phyloP scores from a whole-genome alignment of 2,329 filamentous ascomycete species.

The Penicillium sp. region DNA sequence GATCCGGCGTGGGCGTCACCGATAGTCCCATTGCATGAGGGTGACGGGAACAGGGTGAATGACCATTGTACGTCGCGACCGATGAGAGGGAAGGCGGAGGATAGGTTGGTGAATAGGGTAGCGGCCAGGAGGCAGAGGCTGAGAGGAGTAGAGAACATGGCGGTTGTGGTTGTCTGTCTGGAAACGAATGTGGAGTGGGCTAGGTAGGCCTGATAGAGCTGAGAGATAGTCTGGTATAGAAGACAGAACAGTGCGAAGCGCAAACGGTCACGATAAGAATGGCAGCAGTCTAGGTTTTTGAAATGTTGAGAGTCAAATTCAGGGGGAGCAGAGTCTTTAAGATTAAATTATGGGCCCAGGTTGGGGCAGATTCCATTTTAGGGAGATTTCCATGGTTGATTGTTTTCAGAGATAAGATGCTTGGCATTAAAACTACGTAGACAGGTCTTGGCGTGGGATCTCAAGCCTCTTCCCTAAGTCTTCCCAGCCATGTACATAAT shows the following conservation, averaged over 20 bases:
- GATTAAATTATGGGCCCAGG: constrained; percentile 5
- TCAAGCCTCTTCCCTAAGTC: neutral
- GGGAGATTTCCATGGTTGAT: too few relatives aligned
- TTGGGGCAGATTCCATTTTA: neutral
- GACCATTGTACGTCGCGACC: constrained; percentile 22
- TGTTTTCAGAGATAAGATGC: neutral
- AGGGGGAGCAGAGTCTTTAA: neutral
- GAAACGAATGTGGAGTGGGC: neutral
- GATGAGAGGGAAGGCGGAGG: constrained; percentile 20
- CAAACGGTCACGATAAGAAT: neutral
- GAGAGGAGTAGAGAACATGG: constrained; percentile 10
- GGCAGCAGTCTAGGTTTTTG: neutral
- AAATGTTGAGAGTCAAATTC: neutral
- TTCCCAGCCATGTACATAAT: neutral
- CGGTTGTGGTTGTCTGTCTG: neutral
- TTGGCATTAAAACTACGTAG: constrained; percentile 3
- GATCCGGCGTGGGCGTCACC: constrained; percentile 17
- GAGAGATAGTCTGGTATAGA: neutral
- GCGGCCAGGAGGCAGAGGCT: constrained; percentile 6
- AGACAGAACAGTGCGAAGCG: neutral
- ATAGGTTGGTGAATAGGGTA: constrained; percentile 10
- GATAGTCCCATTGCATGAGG: constrained; percentile 14
- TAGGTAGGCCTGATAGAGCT: neutral
- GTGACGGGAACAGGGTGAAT: constrained; percentile 21
- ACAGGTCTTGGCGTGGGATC: neutral